phyloP scores from a whole-genome alignment of 768 basidiomycete genomes.

The Lactarius tabidus region DNA sequence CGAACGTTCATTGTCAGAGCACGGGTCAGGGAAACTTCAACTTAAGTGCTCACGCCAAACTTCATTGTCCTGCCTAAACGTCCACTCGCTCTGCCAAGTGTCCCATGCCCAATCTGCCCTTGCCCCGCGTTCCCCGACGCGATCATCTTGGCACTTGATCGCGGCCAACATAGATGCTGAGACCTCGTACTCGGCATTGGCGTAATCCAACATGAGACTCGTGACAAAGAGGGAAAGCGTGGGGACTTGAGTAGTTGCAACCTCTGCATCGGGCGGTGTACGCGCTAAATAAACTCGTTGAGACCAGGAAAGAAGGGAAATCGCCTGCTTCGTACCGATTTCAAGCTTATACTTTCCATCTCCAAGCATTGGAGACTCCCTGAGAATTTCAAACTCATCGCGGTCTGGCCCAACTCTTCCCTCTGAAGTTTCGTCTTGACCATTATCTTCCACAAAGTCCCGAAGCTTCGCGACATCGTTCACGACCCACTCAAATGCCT shows the following conservation, averaged over 20 bases:
- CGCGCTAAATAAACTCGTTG: conserved; percentile 7
- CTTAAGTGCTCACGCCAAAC: conserved; percentile 57
- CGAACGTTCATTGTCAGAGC: not conserved
- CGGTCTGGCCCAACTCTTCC: conserved; percentile 33
- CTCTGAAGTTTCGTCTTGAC: conserved; percentile 28
- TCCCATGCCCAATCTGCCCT: conserved; percentile 75
- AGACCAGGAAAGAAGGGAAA: not conserved
- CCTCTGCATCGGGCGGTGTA: conserved; percentile 5
- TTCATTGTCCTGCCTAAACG: conserved; percentile 65
- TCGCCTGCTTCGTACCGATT: conserved; percentile 43
- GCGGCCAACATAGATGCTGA: conserved; percentile 67
- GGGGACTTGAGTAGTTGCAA: conserved; percentile 31
- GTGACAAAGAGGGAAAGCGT: conserved; percentile 64
- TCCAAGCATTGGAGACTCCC: conserved; percentile 61
- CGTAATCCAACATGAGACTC: conserved; percentile 57
- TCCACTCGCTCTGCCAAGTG: conserved; percentile 64
- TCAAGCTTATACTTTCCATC: conserved; percentile 72
- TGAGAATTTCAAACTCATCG: conserved; percentile 56
- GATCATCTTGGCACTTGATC: conserved; percentile 61
- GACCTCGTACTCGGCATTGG: conserved; percentile 55
- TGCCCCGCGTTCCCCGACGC: conserved; percentile 56
- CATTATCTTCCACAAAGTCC: conserved; percentile 49
- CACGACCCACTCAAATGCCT: conserved; percentile 76
- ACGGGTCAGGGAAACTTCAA: not conserved
- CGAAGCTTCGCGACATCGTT: conserved; percentile 53